Evolutionary conservation across 768 basidiomycete species (phyloP).

Genomic region (Mrakia gelida): DNA sequence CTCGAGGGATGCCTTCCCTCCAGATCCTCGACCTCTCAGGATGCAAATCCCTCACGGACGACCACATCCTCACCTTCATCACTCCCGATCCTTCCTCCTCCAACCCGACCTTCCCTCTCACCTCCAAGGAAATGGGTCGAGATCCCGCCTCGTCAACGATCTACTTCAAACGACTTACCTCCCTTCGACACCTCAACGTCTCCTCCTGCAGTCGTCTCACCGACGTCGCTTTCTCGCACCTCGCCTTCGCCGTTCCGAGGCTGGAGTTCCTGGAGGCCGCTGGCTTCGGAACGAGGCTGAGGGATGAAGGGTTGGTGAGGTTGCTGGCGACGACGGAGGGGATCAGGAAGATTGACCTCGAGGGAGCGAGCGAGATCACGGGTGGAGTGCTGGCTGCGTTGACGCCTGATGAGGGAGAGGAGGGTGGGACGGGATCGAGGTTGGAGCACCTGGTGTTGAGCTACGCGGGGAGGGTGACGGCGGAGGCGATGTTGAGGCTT

Average conservation of each 20-base stretch:
- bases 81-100: neutral
- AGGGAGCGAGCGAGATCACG: slow-evolving; percentile 69
- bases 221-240: neutral
- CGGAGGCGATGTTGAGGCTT: slow-evolving; percentile 61
- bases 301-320: slow-evolving; percentile 66
- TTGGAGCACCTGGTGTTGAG: slow-evolving; percentile 71
- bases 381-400: slow-evolving; percentile 66
- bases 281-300: slow-evolving; percentile 64
- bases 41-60: slow-evolving; percentile 13
- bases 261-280: slow-evolving; percentile 72
- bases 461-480: slow-evolving; percentile 59
- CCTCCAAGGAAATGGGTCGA: slow-evolving; percentile 11
- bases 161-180: neutral
- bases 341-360: slow-evolving; percentile 76
- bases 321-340: slow-evolving; percentile 65
- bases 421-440: neutral
- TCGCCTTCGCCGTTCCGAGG: slow-evolving; percentile 1
- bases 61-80: slow-evolving; percentile 2
- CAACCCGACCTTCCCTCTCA: neutral
- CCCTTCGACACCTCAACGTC: slow-evolving; percentile 7
- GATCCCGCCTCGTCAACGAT: neutral
- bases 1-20: slow-evolving; percentile 18
- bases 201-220: slow-evolving; percentile 7
- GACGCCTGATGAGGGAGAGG: slow-evolving; percentile 49
- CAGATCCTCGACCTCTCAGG: slow-evolving; percentile 13